Evolutionary conservation across 805 yeast genomes (phyloP).

Genomic region (Candida nitratophila): DNA sequence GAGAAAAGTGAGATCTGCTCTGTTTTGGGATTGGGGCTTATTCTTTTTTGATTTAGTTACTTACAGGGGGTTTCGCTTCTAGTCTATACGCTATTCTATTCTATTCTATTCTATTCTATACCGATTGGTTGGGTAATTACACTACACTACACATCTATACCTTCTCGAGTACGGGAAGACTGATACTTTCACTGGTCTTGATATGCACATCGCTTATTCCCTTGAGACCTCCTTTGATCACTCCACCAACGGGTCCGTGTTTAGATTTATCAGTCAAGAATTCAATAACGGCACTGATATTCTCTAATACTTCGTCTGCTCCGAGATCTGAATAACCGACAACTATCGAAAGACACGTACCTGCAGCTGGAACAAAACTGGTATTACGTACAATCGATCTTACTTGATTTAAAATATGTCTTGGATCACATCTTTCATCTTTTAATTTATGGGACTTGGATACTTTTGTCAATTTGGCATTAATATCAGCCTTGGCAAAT

Average conservation of each 20-base stretch:
- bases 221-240: slow-evolving; percentile 34
- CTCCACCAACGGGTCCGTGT: slow-evolving; percentile 52
- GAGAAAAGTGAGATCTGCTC: too few relatives aligned
- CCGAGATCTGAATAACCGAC: slow-evolving; percentile 51
- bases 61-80: too few relatives aligned
- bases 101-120: too few relatives aligned
- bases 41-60: too few relatives aligned
- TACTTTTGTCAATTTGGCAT: slow-evolving; percentile 22
- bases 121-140: too few relatives aligned
- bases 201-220: slow-evolving; percentile 47
- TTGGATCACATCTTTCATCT: slow-evolving; percentile 58
- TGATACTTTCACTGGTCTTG: slow-evolving; percentile 59
- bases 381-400: slow-evolving; percentile 59
- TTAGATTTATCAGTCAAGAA: slow-evolving; percentile 39
- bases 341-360: slow-evolving; percentile 51
- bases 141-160: not conserved
- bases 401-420: slow-evolving; percentile 57
- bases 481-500: slow-evolving; percentile 39
- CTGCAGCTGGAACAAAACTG: slow-evolving; percentile 50
- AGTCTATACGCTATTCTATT: too few relatives aligned
- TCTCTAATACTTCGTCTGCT: slow-evolving; percentile 36
- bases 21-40: too few relatives aligned
- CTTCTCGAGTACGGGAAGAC: slow-evolving; percentile 44
- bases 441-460: slow-evolving; percentile 36
- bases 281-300: slow-evolving; percentile 42